Evolutionary conservation across 768 basidiomycete species (phyloP).

Genomic region (Dacryopinax primogenitus): DNA sequence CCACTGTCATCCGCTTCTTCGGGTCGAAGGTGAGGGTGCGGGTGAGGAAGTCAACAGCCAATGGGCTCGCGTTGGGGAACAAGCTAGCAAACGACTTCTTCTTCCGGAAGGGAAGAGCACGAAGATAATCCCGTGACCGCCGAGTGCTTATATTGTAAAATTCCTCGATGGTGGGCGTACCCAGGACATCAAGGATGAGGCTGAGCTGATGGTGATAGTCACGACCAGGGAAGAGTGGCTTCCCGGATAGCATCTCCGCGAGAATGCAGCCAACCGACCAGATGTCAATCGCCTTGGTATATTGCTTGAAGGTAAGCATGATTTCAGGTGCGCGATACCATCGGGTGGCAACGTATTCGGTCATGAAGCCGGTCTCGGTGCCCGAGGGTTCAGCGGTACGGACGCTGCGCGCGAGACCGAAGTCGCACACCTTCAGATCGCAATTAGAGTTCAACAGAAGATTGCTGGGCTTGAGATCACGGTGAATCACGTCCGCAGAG

Average conservation of each 20-base stretch:
- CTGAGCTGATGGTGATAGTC: constrained; percentile 93
- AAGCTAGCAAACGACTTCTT: constrained; percentile 55
- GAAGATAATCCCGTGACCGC: constrained; percentile 72
- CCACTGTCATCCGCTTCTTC: constrained; percentile 73
- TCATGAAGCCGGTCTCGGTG: constrained; percentile 34
- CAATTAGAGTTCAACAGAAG: constrained; percentile 92
- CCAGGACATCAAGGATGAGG: constrained; percentile 87
- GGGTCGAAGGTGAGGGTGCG: constrained; percentile 77
- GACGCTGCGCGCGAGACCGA: constrained; percentile 58
- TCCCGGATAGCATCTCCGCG: constrained; percentile 86
- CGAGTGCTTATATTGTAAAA: constrained; percentile 83
- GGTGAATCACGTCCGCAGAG: constrained; percentile 85
- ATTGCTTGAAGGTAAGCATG: constrained; percentile 36
- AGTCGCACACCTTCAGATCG: constrained; percentile 88
- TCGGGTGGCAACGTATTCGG: constrained; percentile 92
- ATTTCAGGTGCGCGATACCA: constrained; percentile 44
- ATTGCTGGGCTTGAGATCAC: constrained; percentile 94
- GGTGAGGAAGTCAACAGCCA: constrained; percentile 68
- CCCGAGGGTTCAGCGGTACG: constrained; percentile 24
- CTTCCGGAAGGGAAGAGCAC: constrained; percentile 76
- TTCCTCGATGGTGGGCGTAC: constrained; percentile 80
- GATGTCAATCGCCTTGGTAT: constrained; percentile 37
- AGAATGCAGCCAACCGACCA: constrained; percentile 47
- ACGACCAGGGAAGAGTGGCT: constrained; percentile 87
- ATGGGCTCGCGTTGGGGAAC: constrained; percentile 57